Evolutionary conservation across 2,329 filamentous ascomycete species (phyloP), one percentile per base, ranked within the genome.

Genomic region (Coniella lustricola): DNA sequence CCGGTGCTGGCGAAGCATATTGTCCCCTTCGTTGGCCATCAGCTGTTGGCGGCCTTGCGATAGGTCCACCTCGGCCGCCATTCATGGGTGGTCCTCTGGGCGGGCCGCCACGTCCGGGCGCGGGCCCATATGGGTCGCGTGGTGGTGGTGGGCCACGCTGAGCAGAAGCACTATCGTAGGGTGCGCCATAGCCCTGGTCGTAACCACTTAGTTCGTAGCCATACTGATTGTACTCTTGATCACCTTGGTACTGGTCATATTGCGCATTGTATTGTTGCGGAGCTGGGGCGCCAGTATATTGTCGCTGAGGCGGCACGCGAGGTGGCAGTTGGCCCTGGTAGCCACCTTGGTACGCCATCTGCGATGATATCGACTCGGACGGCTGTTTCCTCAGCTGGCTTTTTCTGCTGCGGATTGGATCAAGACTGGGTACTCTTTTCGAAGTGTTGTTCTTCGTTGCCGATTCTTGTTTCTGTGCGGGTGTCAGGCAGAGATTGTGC

Each of bases 281-380:
- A 3, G 55, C 57, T 7, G 62, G 60, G 7, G 55, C 59, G 29
- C 57, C 57, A 10, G 60, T 58, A 46, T 65, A 65, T 25, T 63
- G 67, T 48, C 56, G 63, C 59, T 67, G 68, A 10, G 64, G 67
- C 7, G 64, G 60, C 41, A 67, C 64, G 46, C 70, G 64, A 47
- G 68, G 70, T 16, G 25, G 25, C 38, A 67, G 70, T 57, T 67
- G 60, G 34, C 57, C 65, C 49, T 66, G 66, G 51, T 73, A 76
- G 52, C 66, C 70, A 52, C 66, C 69, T 53, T 76, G 70, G 58
- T 77, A 77, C 39, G 75, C 72, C 76, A 79, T 79, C 14, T 54
- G 18, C 37, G 35, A 17, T 22, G 20, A 7, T 12, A 44, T 18
- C 17, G 4, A n/a, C n/a, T n/a, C 12, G n/a, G 13, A 33, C 4